Evolutionary conservation across 768 basidiomycete species (phyloP).

Genomic region (Mycena galopus): DNA sequence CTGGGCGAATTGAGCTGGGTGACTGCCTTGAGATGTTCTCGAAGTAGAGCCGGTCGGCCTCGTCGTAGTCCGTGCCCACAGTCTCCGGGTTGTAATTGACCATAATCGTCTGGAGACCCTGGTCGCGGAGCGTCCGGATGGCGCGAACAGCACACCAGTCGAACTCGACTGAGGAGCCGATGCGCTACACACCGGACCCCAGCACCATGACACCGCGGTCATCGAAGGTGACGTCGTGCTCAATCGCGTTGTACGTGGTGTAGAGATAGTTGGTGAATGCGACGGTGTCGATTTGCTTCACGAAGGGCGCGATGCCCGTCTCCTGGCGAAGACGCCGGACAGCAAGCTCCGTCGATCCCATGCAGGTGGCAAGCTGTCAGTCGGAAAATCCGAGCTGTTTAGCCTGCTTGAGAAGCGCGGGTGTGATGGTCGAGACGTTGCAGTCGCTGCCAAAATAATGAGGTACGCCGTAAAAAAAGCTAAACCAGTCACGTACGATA

Average conservation of each 20-base stretch:
- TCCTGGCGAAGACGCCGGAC: conserved; percentile 93
- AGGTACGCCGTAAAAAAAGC: background rate
- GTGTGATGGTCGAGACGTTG: conserved; percentile 74
- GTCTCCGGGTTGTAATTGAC: conserved; percentile 99
- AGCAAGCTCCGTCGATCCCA: conserved; percentile 93
- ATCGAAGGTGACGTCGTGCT: conserved; percentile 90
- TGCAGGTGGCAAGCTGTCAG: conserved; percentile 83
- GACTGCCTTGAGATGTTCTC: conserved; percentile 90
- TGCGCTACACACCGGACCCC: conserved; percentile 98
- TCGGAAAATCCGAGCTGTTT: conserved; percentile 99
- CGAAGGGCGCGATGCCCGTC: conserved; percentile 84
- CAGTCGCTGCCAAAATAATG: conserved; percentile 58
- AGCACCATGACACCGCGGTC: conserved; percentile 97
- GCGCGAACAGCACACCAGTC: conserved; percentile 99
- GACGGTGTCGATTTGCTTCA: conserved; percentile 99
- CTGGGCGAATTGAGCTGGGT: conserved; percentile 73
- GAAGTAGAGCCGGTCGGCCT: conserved; percentile 98
- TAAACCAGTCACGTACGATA: conserved; percentile 76
- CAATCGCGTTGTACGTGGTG: conserved; percentile 95
- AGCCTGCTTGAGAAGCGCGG: conserved; percentile 77
- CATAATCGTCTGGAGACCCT: conserved; percentile 96
- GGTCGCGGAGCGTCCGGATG: conserved; percentile 93
- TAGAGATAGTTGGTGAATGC: conserved; percentile 99
- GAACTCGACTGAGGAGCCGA: conserved; percentile 99
- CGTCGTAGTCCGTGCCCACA: conserved; percentile 98